Conservation (phyloP, 805 yeast genomes). For the Candida insectorum region DNA sequence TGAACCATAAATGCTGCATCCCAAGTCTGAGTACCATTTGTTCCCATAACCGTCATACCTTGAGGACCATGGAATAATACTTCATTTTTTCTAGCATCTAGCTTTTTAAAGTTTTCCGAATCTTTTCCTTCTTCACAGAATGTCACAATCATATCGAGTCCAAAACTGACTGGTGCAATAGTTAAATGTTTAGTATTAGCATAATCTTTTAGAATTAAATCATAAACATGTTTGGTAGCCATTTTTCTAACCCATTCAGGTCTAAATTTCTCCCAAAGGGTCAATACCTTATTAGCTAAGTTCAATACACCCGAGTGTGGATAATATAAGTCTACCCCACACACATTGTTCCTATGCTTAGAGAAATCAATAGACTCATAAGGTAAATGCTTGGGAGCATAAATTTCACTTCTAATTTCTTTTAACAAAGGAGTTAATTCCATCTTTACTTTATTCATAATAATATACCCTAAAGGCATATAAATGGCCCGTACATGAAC, state of each 20-base stretch:
- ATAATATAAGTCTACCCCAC: slow-evolving; percentile 89
- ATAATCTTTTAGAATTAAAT: slow-evolving; percentile 68
- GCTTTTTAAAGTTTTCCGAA: slow-evolving; percentile 55
- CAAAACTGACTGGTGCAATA: slow-evolving; percentile 93
- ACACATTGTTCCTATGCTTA: slow-evolving; percentile 74
- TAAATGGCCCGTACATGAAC: slow-evolving; percentile 95
- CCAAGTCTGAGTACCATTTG: slow-evolving; percentile 98
- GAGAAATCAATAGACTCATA: slow-evolving; percentile 67
- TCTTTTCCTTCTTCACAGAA: slow-evolving; percentile 66
- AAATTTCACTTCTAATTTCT: slow-evolving; percentile 78
- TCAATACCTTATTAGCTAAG: slow-evolving; percentile 55
- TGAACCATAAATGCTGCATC: slow-evolving; percentile 91
- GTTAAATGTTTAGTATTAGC: slow-evolving; percentile 75
- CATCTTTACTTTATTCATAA: slow-evolving; percentile 53
- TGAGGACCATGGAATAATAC: slow-evolving; percentile 80
- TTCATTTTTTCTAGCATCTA: slow-evolving; percentile 65
- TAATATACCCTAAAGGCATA: slow-evolving; percentile 78
- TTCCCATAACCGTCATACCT: slow-evolving; percentile 93
- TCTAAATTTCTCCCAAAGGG: slow-evolving; percentile 66
- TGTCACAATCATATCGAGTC: slow-evolving; percentile 73
- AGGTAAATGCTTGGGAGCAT: slow-evolving; percentile 43
- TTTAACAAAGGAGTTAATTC: slow-evolving; percentile 60
- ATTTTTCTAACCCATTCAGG: slow-evolving; percentile 67
- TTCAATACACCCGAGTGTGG: slow-evolving; percentile 79
- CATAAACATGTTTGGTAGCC: slow-evolving; percentile 53